Base-by-base conservation (phyloP, 176 grass and related monocot genomes). In the Zoysia pacifica region DNA sequence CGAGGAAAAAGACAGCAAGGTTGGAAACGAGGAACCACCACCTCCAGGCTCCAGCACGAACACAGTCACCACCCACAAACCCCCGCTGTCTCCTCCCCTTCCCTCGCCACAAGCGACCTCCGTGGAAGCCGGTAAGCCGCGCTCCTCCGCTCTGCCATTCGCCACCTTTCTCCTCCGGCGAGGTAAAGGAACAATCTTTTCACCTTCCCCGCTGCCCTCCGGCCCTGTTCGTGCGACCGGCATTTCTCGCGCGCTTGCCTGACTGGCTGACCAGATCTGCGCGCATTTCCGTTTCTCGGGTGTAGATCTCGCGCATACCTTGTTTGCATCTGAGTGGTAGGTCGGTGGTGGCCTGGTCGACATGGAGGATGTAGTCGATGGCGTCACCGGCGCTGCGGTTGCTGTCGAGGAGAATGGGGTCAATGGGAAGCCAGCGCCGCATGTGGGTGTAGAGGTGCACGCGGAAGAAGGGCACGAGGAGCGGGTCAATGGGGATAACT, bases 1-100 rank as follows among this genome's bases (percentile, higher is more conserved):
- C 48, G 37, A 16, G 10, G 10, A 46, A 58, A 74, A 79, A 75
- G 63, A 88, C 52, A 75, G 41, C 69, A 15, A 64, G 81, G 64
- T 88, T 69, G 86, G 76, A 83, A 68, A 69, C 70, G 11, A 84
- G 76, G 62, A 80, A 80, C 81, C 65, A 80, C 81, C 65, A 84
- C 69, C 74, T 72, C 79, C 74, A 72, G 67, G 62, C 74, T 72
- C 79, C 74, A 72, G 67, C 79, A 65, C 72, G 62, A 44, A 82
- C 77, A 59, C 35, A 77, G 85, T 60, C 86, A 74, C 36, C 77
- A 58, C 77, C 78, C 70, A 47, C 84, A 67, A 71, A 47, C 63
- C 70, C 84, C 45, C 46, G 78, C 68, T 73, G 68, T 63, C 70
- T 67, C 62, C 75, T 55, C 80, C 62, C 68, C 51, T 65, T 46